phyloP scores from a whole-genome alignment of 495 filamentous ascomycete genomes.

The Penicillium lagena region DNA sequence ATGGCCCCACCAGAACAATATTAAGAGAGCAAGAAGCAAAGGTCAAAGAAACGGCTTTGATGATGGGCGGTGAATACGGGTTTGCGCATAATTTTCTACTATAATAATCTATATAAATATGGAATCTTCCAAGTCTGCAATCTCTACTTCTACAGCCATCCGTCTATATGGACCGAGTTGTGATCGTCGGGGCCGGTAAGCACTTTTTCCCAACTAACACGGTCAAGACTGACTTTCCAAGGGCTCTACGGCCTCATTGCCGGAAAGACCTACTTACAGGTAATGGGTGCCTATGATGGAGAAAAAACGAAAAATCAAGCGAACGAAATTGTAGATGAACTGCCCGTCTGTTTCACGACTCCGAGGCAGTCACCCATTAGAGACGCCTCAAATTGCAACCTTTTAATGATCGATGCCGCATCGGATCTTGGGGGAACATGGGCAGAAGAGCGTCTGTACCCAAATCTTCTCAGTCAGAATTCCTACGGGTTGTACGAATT shows the following conservation, averaged over 20 bases:
- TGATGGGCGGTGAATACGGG: neutral
- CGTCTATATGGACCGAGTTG: constrained; percentile 13
- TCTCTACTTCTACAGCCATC: neutral
- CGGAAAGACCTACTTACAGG: constrained; percentile 53
- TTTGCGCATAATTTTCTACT: neutral
- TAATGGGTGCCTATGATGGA: constrained; percentile 15
- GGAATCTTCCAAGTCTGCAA: neutral
- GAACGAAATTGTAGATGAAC: neutral
- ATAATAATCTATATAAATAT: neutral
- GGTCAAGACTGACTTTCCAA: neutral
- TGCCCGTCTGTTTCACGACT: constrained; percentile 8
- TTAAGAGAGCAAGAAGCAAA: neutral
- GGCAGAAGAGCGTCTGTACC: constrained; percentile 53
- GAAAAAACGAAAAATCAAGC: neutral
- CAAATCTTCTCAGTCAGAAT: constrained; percentile 32
- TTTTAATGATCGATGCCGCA: constrained; percentile 42
- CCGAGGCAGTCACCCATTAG: neutral
- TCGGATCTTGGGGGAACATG: constrained; percentile 59
- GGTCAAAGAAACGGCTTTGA: too few species aligned
- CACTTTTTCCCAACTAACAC: neutral
- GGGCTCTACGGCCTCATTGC: constrained; percentile 47
- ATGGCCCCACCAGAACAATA: neutral
- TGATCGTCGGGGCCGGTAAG: constrained; percentile 19
- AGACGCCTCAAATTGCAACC: constrained; percentile 16
- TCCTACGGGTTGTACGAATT: constrained; percentile 32